phyloP scores from a whole-genome alignment of 495 filamentous ascomycete species.

The Cercophora newfieldiana region DNA sequence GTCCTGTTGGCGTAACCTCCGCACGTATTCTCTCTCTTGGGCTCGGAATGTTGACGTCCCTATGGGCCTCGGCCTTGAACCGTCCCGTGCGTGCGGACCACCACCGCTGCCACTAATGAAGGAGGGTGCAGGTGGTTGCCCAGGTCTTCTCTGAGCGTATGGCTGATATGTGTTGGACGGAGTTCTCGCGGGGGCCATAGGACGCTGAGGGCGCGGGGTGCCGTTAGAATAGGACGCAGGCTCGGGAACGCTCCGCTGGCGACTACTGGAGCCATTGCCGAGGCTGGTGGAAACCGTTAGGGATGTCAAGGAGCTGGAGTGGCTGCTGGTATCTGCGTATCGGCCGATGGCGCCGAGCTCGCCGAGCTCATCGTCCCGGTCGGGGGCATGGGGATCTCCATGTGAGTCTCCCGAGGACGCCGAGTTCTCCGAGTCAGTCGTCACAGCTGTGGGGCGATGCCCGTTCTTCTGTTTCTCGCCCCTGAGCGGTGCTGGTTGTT shows the following conservation, averaged over 20 bases:
- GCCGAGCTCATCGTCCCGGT: slow-evolving; percentile 40
- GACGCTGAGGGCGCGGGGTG: slow-evolving; percentile 34
- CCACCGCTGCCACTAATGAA: slow-evolving; percentile 48
- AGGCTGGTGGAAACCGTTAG: slow-evolving; percentile 21
- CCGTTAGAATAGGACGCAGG: slow-evolving; percentile 30
- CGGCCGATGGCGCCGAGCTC: slow-evolving; percentile 45
- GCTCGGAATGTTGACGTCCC: slow-evolving; percentile 62
- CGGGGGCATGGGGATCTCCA: slow-evolving; percentile 47
- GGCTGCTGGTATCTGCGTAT: slow-evolving; percentile 36
- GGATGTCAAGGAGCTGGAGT: slow-evolving; percentile 39
- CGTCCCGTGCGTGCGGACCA: slow-evolving; percentile 74
- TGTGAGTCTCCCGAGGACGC: slow-evolving; percentile 62
- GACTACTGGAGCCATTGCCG: slow-evolving; percentile 35
- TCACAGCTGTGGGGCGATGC: slow-evolving; percentile 48
- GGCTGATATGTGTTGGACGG: slow-evolving; percentile 54
- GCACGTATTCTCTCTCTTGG: slow-evolving; percentile 50
- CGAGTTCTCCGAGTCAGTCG: slow-evolving; percentile 64
- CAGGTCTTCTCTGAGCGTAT: slow-evolving; percentile 39
- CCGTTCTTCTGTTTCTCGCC: slow-evolving; percentile 40
- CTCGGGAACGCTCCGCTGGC: slow-evolving; percentile 33
- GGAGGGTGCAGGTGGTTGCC: slow-evolving; percentile 29
- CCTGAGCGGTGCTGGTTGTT: slow-evolving; percentile 24
- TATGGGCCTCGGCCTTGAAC: slow-evolving; percentile 80
- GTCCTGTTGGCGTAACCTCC: slow-evolving; percentile 54
- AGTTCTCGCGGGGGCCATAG: slow-evolving; percentile 41